Percentiles rank a stretch among this genome's conserved stretches.
Evolutionary conservation across 768 basidiomycete genomes (phyloP).

Genomic region (Melanogaster broomeanus): DNA sequence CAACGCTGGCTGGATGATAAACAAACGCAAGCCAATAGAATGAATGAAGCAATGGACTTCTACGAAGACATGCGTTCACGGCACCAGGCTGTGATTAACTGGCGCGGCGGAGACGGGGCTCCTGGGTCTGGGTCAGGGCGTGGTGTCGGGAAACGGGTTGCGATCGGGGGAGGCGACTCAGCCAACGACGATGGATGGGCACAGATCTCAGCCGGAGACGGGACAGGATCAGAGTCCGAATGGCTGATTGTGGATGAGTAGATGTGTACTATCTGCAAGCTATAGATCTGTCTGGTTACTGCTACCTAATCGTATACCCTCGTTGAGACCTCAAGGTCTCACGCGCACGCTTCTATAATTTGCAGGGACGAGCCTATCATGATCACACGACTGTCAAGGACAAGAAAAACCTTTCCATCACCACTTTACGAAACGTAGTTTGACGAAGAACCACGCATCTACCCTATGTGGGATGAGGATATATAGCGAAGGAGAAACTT

Average conservation of each 20-base stretch:
- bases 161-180: slow-evolving; percentile 40
- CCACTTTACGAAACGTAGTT: slow-evolving; percentile 5
- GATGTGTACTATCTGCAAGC: no score
- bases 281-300: slow-evolving; percentile 3
- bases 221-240: slow-evolving; percentile 86
- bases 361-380: not conserved
- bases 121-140: slow-evolving; percentile 40
- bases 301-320: slow-evolving; percentile 27
- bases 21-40: slow-evolving; percentile 87
- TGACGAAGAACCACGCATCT: slow-evolving; percentile 32
- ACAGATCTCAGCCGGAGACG: slow-evolving; percentile 67
- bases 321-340: not conserved
- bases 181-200: slow-evolving; percentile 64
- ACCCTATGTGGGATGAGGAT: slow-evolving; percentile 20
- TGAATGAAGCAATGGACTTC: slow-evolving; percentile 92
- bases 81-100: slow-evolving; percentile 61
- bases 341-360: no score
- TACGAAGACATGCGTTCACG: slow-evolving; percentile 85
- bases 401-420: slow-evolving; percentile 21
- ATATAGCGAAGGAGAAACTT: slow-evolving; percentile 23
- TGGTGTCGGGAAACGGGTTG: slow-evolving; percentile 44
- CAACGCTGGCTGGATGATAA: slow-evolving; percentile 98
- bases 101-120: slow-evolving; percentile 45
- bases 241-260: slow-evolving; percentile 74
- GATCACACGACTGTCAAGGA: slow-evolving; percentile 9